phyloP scores from a whole-genome alignment of 495 filamentous ascomycete species.

The Xylaria cubensis region DNA sequence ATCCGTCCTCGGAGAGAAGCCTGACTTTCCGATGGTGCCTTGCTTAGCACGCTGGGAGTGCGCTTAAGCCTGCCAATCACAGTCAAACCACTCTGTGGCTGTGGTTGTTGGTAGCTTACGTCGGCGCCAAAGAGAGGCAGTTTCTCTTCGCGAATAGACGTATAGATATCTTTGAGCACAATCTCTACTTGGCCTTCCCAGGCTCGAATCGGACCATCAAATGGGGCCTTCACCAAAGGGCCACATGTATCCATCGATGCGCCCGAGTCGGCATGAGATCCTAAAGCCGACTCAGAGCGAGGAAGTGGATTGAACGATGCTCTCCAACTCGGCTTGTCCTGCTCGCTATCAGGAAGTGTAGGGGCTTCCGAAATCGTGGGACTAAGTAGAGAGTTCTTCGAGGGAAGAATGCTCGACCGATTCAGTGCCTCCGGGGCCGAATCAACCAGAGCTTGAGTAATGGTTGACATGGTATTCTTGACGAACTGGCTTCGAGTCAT shows the following conservation, averaged over 20 bases:
- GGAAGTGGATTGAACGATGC: conserved; percentile 56
- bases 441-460: conserved; percentile 76
- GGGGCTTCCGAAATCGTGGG: conserved; percentile 37
- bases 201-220: conserved; percentile 74
- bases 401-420: conserved; percentile 51
- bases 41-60: conserved; percentile 88
- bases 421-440: conserved; percentile 72
- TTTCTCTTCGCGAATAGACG: conserved; percentile 81
- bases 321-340: conserved; percentile 51
- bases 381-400: conserved; percentile 42
- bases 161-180: conserved; percentile 91
- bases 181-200: conserved; percentile 92
- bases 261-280: conserved; percentile 39
- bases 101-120: conserved; percentile 49
- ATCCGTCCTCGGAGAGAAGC: conserved; percentile 72
- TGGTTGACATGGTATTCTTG: conserved; percentile 94
- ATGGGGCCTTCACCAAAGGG: conserved; percentile 80
- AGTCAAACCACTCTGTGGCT: conserved; percentile 54
- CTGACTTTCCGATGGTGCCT: conserved; percentile 78
- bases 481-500: conserved; percentile 95
- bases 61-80: conserved; percentile 78
- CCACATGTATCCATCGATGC: conserved; percentile 52
- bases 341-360: conserved; percentile 53
- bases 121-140: conserved; percentile 81
- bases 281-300: conserved; percentile 52